Evolutionary conservation across 805 yeast genomes (phyloP).

Genomic region (Scheffersomyces amazonensis): DNA sequence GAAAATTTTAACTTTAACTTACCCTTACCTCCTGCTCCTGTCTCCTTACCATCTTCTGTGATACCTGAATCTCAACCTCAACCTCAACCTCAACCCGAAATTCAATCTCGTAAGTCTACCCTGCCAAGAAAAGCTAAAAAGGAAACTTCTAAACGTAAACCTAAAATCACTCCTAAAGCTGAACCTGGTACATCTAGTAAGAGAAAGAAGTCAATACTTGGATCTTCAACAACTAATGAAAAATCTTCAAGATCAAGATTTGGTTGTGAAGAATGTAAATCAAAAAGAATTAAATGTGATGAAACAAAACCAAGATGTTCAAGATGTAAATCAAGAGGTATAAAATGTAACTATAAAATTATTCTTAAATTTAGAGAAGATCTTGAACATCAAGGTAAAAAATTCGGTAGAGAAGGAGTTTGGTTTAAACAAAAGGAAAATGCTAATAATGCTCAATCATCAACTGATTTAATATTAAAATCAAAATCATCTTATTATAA

Average conservation of each 20-base stretch:
- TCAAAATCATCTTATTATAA: slow-evolving; percentile 12
- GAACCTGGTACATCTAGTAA: background rate
- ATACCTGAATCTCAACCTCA: background rate
- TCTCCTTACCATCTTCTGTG: background rate
- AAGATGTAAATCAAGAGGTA: slow-evolving; percentile 14
- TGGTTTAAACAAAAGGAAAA: slow-evolving; percentile 14
- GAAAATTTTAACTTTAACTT: no score
- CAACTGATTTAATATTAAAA: slow-evolving; percentile 10
- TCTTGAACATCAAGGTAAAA: slow-evolving; percentile 18
- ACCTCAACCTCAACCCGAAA: background rate
- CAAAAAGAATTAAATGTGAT: slow-evolving; percentile 22
- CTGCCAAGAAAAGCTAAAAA: background rate
- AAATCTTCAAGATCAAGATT: slow-evolving; percentile 15
- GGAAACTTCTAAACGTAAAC: background rate
- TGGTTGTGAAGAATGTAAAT: slow-evolving; percentile 22
- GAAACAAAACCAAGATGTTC: slow-evolving; percentile 22
- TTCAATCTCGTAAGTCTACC: background rate
- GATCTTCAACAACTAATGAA: background rate
- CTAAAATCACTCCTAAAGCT: background rate
- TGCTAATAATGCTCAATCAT: slow-evolving; percentile 3
- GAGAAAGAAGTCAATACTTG: background rate
- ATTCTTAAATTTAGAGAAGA: slow-evolving; percentile 24
- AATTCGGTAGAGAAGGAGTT: slow-evolving; percentile 27
- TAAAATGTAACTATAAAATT: slow-evolving; percentile 17
- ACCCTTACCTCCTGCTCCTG: background rate